A percentile compares a stretch with the other conserved stretches of the same genome.
Conservation (phyloP, 2,329 filamentous ascomycete species). For the Colletotrichum eleusines region DNA sequence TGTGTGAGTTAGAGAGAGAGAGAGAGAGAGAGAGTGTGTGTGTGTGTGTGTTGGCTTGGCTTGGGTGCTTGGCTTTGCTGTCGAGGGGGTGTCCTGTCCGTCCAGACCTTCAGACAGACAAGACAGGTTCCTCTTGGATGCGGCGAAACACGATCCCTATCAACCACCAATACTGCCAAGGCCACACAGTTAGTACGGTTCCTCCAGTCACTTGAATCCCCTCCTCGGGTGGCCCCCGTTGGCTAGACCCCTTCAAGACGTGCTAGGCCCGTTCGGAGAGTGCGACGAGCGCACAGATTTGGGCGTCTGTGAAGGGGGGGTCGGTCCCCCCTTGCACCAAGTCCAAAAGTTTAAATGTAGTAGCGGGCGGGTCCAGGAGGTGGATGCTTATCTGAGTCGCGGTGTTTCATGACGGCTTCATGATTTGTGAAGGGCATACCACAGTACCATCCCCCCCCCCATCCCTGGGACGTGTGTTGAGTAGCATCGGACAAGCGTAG, state of each 20-base stretch:
- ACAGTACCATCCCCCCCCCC: not conserved
- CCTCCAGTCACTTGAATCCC: not conserved
- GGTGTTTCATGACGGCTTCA: slow-evolving; percentile 44
- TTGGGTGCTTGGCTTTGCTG: not conserved
- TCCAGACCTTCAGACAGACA: slow-evolving; percentile 14
- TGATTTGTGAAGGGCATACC: slow-evolving; percentile 37
- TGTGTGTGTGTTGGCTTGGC: too few relatives aligned
- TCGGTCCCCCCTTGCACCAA: slow-evolving; percentile 23
- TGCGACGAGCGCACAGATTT: slow-evolving; percentile 8
- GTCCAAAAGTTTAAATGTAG: slow-evolving; percentile 34
- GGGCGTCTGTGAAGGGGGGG: not conserved
- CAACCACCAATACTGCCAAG: slow-evolving; percentile 23
- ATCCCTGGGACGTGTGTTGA: slow-evolving; percentile 6
- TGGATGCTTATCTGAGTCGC: slow-evolving; percentile 35
- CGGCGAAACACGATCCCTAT: slow-evolving; percentile 35
- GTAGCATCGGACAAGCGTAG: not conserved
- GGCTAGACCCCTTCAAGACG: not conserved
- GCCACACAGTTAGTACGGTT: too few relatives aligned
- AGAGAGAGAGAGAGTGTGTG: not conserved
- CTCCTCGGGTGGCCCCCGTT: not conserved
- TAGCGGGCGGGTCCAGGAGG: slow-evolving; percentile 34
- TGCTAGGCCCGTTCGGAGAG: not conserved
- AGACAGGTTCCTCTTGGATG: not conserved
- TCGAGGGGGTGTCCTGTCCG: slow-evolving; percentile 14
- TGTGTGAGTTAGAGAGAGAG: not conserved